Base-by-base conservation (phyloP, 1,139 yeast genomes). In the Schwanniomyces etchellsii region DNA sequence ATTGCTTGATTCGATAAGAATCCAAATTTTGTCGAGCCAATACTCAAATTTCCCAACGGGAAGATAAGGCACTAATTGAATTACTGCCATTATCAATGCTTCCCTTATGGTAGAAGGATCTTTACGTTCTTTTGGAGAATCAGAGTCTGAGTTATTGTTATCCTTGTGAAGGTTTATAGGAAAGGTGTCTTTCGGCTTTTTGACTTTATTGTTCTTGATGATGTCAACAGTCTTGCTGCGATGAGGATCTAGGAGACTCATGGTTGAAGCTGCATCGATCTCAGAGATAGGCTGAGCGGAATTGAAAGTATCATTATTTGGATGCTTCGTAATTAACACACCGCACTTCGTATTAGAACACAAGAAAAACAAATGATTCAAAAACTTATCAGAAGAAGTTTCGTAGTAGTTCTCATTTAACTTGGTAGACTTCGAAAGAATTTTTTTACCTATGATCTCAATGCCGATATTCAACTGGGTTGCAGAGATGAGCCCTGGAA, bases 401-500 rank as follows among this genome's bases (percentile, higher is more conserved):
- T 16, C 15, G 9, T 5, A 24, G 20, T 3, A 23, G 17, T 26
- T 22, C 43, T 31, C 50, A 51, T 2, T 49, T 45, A 13, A 14
- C 16, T 15, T 17, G 3, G 63, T 50, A 0, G 73, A 65, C 5
- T 64, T 62, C 0, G 76, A 68, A 17, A 75, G 55, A 3, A 74
- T 57, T 13, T 71, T 65, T 32, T 67, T 65, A 0, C 83, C 75
- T 24, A 80, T 52, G 0, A 81, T 68, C 39, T 72, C 77, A 14
- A 77, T 53, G 0, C 85, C 85, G 14, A 79, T 63, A 27, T 66
- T 61, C 20, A 79, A 55, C 47, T 83, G 93, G 11, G 55, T 52
- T 3, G 78, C 55, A 0, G 86, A 75, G 17, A 83, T 46, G 3
- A 66, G 48, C 0, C 40, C 36, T 0, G 93, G 93, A 43, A 77